Evolutionary conservation across 2,329 filamentous ascomycete species (phyloP).

Genomic region (Aureobasidium vineae): DNA sequence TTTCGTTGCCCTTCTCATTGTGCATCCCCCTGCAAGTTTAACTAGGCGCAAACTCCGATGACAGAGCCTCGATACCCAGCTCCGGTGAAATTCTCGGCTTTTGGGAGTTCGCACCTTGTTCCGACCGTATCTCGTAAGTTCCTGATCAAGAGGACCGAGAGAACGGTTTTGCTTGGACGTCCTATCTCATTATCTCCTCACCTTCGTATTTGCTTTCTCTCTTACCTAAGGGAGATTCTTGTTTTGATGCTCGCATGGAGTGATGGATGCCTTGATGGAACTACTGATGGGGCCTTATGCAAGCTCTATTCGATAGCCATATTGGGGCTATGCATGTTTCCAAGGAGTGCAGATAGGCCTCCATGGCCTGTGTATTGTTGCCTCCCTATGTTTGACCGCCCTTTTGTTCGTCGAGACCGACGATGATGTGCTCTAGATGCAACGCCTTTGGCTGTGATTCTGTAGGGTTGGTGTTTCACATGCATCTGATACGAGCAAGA

Average conservation of each 20-base stretch:
- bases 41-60: background rate
- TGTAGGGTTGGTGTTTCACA: background rate
- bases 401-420: background rate
- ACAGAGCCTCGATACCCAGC: background rate
- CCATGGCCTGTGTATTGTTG: background rate
- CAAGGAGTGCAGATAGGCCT: background rate
- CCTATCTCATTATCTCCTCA: background rate
- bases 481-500: background rate
- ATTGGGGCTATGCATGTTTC: background rate
- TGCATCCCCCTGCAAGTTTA: background rate
- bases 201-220: background rate
- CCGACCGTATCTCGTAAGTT: background rate
- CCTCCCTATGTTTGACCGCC: background rate
- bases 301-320: background rate
- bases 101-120: background rate
- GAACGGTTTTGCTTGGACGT: background rate
- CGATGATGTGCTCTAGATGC: background rate
- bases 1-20: background rate
- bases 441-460: background rate
- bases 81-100: conserved; percentile 1
- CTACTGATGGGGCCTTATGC: background rate
- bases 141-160: background rate
- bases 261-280: background rate
- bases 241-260: background rate
- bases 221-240: background rate